phyloP scores from a whole-genome alignment of 495 filamentous ascomycete genomes.

The Bryoglossum gracile region DNA sequence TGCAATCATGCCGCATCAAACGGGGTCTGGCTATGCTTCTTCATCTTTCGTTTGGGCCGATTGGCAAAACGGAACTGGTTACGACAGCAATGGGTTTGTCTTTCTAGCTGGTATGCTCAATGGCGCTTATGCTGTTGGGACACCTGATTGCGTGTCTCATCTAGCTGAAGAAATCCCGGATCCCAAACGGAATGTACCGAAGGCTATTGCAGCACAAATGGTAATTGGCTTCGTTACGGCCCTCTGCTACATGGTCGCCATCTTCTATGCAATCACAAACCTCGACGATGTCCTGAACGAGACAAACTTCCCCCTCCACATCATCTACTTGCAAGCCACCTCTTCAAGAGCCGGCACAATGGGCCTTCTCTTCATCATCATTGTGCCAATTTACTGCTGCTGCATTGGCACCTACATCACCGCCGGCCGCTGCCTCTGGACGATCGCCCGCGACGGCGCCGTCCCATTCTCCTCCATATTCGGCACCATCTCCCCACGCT shows the following conservation, averaged over 20 bases:
- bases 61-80: constrained; percentile 15
- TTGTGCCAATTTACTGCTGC: constrained; percentile 56
- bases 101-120: constrained; percentile 79
- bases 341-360: constrained; percentile 47
- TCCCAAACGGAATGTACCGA: constrained; percentile 54
- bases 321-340: constrained; percentile 75
- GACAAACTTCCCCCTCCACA: constrained; percentile 62
- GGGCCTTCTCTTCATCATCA: constrained; percentile 64
- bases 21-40: constrained; percentile 36
- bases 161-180: constrained; percentile 61
- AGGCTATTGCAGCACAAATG: constrained; percentile 52
- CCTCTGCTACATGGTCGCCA: constrained; percentile 64
- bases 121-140: constrained; percentile 79
- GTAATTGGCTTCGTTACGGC: constrained; percentile 54
- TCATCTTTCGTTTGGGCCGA: constrained; percentile 51
- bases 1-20: constrained; percentile 59
- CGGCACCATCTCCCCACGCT: constrained; percentile 29
- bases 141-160: constrained; percentile 68
- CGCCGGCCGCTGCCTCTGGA: constrained; percentile 48
- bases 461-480: constrained; percentile 37
- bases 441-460: constrained; percentile 59
- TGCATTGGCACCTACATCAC: constrained; percentile 38
- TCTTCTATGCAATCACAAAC: constrained; percentile 64
- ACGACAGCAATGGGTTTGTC: constrained; percentile 54
- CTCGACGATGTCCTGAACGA: constrained; percentile 48